phyloP scores from a whole-genome alignment of 306 rosid genomes.

The Inga laurina region DNA sequence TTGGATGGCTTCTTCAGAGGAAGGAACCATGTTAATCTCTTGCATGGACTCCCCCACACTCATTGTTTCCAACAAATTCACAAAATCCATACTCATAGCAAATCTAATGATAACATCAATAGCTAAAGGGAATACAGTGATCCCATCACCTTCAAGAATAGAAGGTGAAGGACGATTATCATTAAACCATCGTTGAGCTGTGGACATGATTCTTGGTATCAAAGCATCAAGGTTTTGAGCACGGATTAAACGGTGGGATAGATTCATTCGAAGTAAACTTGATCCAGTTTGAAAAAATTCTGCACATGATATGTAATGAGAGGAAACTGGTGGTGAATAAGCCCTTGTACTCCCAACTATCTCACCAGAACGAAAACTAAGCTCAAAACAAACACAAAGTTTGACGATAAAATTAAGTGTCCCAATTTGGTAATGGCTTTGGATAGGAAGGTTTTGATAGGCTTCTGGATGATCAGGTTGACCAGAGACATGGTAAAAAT shows the following conservation, averaged over 20 bases:
- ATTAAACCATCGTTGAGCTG: not conserved
- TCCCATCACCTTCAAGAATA: not conserved
- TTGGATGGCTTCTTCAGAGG: not conserved
- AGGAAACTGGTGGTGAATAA: not conserved
- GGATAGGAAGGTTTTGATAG: not conserved
- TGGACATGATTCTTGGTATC: not conserved
- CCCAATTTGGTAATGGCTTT: not conserved
- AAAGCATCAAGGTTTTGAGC: not conserved
- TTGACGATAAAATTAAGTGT: not conserved
- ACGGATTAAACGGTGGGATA: not conserved
- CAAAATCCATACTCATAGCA: no score
- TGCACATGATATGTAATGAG: not conserved
- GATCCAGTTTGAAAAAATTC: not conserved
- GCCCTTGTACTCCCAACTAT: not conserved
- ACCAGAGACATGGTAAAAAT: not conserved
- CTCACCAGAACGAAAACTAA: not conserved
- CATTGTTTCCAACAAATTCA: not conserved
- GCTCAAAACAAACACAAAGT: not conserved
- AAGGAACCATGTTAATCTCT: not conserved
- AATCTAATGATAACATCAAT: not conserved
- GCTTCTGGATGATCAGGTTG: not conserved
- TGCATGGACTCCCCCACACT: no score
- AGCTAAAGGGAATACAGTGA: not conserved
- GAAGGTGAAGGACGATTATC: not conserved
- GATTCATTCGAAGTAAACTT: not conserved